Conservation (phyloP, 495 filamentous ascomycete species). For the Penicillium pancosmium region DNA sequence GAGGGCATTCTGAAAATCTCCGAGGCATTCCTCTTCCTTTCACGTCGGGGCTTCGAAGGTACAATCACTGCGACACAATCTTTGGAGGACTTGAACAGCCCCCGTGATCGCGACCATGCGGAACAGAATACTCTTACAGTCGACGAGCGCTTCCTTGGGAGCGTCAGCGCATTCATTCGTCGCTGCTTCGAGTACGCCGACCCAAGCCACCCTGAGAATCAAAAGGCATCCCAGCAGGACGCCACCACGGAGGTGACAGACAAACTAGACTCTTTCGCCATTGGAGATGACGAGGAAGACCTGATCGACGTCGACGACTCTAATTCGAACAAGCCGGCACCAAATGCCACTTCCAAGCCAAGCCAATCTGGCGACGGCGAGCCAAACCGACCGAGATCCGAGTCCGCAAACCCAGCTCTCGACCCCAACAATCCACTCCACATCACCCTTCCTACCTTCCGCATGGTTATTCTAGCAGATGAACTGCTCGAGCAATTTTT, state of each 20-base stretch:
- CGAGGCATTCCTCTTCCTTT: constrained; percentile 91
- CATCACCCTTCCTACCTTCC: constrained; percentile 96
- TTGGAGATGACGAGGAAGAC: constrained; percentile 81
- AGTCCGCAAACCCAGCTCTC: constrained; percentile 79
- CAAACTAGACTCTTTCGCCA: constrained; percentile 66
- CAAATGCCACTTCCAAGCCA: constrained; percentile 10
- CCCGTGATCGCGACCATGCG: constrained; percentile 26
- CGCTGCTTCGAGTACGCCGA: constrained; percentile 98
- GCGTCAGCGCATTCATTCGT: constrained; percentile 92
- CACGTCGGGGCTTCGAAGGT: constrained; percentile 80
- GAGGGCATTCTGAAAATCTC: constrained; percentile 95
- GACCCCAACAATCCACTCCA: constrained; percentile 90
- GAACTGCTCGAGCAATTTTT: constrained; percentile 96
- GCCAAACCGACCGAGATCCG: constrained; percentile 30
- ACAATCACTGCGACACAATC: constrained; percentile 56
- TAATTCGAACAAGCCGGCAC: constrained; percentile 27
- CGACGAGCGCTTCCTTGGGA: constrained; percentile 84
- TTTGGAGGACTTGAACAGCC: constrained; percentile 36
- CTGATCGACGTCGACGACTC: constrained; percentile 60
- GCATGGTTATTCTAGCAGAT: constrained; percentile 97
- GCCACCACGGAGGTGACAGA: constrained; percentile 38
- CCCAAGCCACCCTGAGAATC: constrained; percentile 74
- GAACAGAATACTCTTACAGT: constrained; percentile 46
- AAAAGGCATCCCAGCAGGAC: constrained; percentile 34
- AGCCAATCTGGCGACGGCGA: constrained; percentile 16